Conservation (phyloP, 768 basidiomycete genomes). For the Roridomyces roridus region DNA sequence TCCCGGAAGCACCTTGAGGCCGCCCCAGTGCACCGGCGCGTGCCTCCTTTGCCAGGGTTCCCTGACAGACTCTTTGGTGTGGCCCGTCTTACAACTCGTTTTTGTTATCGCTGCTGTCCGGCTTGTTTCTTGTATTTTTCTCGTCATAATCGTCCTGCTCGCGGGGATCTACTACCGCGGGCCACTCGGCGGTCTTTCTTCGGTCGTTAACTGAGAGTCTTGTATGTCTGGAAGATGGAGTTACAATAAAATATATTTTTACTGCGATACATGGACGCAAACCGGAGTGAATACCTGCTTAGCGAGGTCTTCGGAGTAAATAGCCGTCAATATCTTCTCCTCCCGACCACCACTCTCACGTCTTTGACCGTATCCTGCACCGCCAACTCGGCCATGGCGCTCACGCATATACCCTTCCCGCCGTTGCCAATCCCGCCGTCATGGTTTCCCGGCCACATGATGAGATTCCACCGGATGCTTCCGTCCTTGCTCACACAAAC, state of each 20-base stretch:
- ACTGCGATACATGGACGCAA: too few species aligned
- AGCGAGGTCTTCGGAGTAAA: not conserved
- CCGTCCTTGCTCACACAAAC: constrained; percentile 80
- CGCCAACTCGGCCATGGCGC: constrained; percentile 33
- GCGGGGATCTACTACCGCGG: constrained; percentile 1
- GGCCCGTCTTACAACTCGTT: constrained; percentile 1
- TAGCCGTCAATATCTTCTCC: not conserved
- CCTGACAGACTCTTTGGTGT: not conserved
- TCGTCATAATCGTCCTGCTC: not conserved
- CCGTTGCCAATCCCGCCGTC: constrained; percentile 75
- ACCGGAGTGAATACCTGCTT: not conserved
- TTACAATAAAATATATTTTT: constrained; percentile 12
- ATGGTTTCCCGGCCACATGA: constrained; percentile 98
- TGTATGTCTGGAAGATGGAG: constrained; percentile 7
- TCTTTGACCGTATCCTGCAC: not conserved
- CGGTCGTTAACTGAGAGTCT: not conserved
- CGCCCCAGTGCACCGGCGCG: constrained; percentile 2
- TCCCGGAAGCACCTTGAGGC: constrained; percentile 3
- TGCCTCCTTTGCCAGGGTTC: constrained; percentile 15
- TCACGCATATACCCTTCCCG: constrained; percentile 45
- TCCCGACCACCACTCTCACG: constrained; percentile 1
- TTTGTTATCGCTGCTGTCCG: constrained; percentile 19
- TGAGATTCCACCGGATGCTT: constrained; percentile 78
- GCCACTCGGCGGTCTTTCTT: not conserved
- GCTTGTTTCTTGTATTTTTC: constrained; percentile 16